phyloP scores from a whole-genome alignment of 352 stramenopile genomes.

The Phytophthora macrochlamydospora region DNA sequence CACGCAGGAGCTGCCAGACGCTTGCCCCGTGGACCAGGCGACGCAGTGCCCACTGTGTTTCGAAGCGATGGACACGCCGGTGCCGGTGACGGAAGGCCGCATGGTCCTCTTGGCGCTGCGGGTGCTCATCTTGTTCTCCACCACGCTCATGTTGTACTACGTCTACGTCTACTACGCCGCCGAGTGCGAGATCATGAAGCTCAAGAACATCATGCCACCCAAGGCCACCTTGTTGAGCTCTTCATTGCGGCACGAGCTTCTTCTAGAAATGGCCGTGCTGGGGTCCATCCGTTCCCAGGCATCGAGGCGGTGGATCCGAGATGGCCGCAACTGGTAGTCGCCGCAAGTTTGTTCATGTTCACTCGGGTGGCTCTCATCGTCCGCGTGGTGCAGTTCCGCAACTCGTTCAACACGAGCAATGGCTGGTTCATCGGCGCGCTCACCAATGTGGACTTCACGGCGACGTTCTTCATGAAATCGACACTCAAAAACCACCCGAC shows the following conservation, averaged over 20 bases:
- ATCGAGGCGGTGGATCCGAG: conserved; percentile 65
- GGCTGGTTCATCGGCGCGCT: conserved; percentile 81
- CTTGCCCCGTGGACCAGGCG: conserved; percentile 39
- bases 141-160: conserved; percentile 71
- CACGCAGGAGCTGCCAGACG: conserved; percentile 39
- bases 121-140: conserved; percentile 72
- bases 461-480: conserved; percentile 77
- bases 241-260: conserved; percentile 46
- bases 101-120: conserved; percentile 74
- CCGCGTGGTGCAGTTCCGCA: conserved; percentile 63
- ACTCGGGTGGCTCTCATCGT: conserved; percentile 53
- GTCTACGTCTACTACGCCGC: conserved; percentile 68
- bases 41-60: conserved; percentile 48
- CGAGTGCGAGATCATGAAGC: conserved; percentile 78
- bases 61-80: conserved; percentile 23
- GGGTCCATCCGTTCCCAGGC: conserved; percentile 71
- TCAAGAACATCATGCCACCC: conserved; percentile 81
- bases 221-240: conserved; percentile 69
- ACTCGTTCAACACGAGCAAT: conserved; percentile 83
- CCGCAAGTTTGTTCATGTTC: conserved; percentile 72
- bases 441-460: conserved; percentile 80
- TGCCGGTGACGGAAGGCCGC: conserved; percentile 53
- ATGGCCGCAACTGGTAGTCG: conserved; percentile 64
- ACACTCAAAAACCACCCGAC: conserved; percentile 74
- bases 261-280: conserved; percentile 60